These are phyloP conservation scores for Corniculantispora saksenae DNA, from an alignment of 2,329 filamentous ascomycete genomes.

Conservation along the genomic window DNA sequence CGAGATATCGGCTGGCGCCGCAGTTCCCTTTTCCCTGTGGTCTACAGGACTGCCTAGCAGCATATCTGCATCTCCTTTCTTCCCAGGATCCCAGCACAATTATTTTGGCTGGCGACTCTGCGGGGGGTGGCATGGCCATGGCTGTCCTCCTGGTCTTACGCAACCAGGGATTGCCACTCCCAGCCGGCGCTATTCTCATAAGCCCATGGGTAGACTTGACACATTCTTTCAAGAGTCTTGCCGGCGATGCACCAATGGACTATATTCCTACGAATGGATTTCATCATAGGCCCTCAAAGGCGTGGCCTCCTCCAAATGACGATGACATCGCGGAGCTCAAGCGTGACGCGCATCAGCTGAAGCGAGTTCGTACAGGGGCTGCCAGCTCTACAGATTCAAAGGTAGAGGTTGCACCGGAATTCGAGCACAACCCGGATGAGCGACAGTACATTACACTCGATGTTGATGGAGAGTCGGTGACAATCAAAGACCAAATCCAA, in stretches of 20 bases:
- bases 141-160: conserved; percentile 77
- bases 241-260: conserved; percentile 70
- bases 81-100: conserved; percentile 79
- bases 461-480: conserved; percentile 69
- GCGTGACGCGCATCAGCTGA: conserved; percentile 49
- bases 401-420: background rate
- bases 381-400: conserved; percentile 1
- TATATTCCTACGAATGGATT: conserved; percentile 90
- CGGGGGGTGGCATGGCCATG: conserved; percentile 87
- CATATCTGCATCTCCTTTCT: conserved; percentile 80
- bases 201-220: conserved; percentile 96
- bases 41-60: conserved; percentile 83
- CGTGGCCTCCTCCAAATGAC: conserved; percentile 90
- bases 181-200: conserved; percentile 85
- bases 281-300: conserved; percentile 80
- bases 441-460: conserved; percentile 58
- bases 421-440: conserved; percentile 12
- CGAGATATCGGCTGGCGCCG: conserved; percentile 82
- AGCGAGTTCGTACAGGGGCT: conserved; percentile 22
- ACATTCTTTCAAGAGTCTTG: conserved; percentile 92
- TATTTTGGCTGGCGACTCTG: conserved; percentile 87
- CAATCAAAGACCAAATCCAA: conserved; percentile 90
- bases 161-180: conserved; percentile 79
- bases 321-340: conserved; percentile 65
- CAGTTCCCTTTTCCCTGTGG: conserved; percentile 97